Evolutionary conservation across 1,139 yeast genomes (phyloP), one percentile per base, ranked within the genome.

Genomic region (Sugiyamaella sp.): DNA sequence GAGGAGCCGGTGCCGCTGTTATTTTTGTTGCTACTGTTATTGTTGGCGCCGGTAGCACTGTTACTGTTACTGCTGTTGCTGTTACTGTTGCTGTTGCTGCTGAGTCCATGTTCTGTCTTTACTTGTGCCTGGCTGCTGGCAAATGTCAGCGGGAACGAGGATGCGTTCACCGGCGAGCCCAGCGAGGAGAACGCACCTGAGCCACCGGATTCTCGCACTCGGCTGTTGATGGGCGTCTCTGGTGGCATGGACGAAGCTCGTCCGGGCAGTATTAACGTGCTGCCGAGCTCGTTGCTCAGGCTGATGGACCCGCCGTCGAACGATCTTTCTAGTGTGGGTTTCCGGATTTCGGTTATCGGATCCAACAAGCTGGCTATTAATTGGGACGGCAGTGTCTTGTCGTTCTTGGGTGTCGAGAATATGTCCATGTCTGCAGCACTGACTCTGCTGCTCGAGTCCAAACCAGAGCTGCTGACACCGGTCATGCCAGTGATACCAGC

Each of bases 111-210:
- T 16, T 44, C 48, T 3, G 48, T 20, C 16, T 44, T 44, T 6
- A 44, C 40, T n/a, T 33, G 48, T 4, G 47, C 48, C 6, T 25
- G 41, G 16, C 40, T 47, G 40, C 50, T 58, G 24, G 62, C 62
- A 57, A 59, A 59, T 12, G 62, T 58, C 47, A 59, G 43, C 17
- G 62, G 62, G 33, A 55, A 59, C 25, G 59, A 49, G 16, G 49
- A 27, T 24, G 52, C 17, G 6, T 17, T 21, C 9, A 29, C 29
- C 2, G 53, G 50, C 2, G 53, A 51, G 5, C 42, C 39, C 21
- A 51, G 27, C 9, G 49, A 4, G 12, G 49, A 44, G 19, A 27
- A 35, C 20, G 46, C 21, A 1, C 46, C 51, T 1, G 46, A 2
- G 2, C 38, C 46, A 9, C 12, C 19, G 10, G 27, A 4, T 10